These are phyloP conservation scores for Agrocybe praecox DNA, from an alignment of 768 basidiomycete genomes.

Conservation along the genomic window DNA sequence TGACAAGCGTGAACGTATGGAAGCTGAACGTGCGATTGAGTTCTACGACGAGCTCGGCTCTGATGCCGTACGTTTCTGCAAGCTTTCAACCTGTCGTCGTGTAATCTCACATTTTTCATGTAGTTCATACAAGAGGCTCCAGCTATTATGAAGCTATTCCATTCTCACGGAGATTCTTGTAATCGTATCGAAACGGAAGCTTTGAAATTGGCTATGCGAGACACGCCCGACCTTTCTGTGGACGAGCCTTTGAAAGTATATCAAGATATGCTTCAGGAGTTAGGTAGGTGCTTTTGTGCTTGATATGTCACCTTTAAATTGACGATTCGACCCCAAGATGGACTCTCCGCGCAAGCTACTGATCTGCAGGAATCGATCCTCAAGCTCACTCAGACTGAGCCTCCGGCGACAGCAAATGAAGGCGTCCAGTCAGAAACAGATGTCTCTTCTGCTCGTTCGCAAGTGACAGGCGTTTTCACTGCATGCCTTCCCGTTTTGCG, in stretches of 20 bases:
- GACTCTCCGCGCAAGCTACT: slow-evolving; percentile 28
- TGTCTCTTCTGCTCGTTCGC: slow-evolving; percentile 33
- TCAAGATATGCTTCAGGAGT: slow-evolving; percentile 40
- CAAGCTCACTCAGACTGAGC: slow-evolving; percentile 16
- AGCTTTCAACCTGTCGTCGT: neutral
- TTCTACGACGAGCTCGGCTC: slow-evolving; percentile 48
- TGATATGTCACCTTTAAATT: neutral
- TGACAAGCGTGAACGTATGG: slow-evolving; percentile 42
- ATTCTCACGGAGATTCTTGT: slow-evolving; percentile 47
- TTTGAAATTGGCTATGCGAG: slow-evolving; percentile 39
- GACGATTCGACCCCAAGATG: slow-evolving; percentile 17
- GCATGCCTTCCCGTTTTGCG: slow-evolving; percentile 51
- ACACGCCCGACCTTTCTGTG: slow-evolving; percentile 28
- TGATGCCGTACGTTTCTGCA: slow-evolving; percentile 30
- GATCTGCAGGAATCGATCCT: slow-evolving; percentile 27
- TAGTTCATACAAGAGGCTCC: slow-evolving; percentile 50
- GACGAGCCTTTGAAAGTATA: slow-evolving; percentile 44
- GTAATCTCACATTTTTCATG: neutral
- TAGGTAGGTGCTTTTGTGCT: slow-evolving; percentile 32
- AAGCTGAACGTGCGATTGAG: slow-evolving; percentile 43
- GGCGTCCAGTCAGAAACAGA: slow-evolving; percentile 7
- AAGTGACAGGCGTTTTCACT: slow-evolving; percentile 42
- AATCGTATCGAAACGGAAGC: slow-evolving; percentile 43
- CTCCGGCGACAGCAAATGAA: neutral
- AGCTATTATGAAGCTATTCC: slow-evolving; percentile 48